Evolutionary conservation across 257 asterid genomes (phyloP), one percentile per base, ranked within the genome.

Genomic region (Solanum okadae): DNA sequence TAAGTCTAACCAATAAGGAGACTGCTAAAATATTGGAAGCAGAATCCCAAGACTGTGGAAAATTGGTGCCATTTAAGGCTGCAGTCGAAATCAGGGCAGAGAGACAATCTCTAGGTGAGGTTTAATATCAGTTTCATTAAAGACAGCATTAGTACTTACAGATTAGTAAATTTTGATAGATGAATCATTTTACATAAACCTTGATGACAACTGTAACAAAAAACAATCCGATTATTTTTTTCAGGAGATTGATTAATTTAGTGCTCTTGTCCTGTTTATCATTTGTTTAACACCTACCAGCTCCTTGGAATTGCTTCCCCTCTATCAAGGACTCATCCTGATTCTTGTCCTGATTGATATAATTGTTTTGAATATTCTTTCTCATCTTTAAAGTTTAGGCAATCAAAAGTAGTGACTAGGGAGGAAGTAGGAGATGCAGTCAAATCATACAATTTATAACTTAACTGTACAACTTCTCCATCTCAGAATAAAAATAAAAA

Each of bases 61-160:
- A 95, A 94, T 84, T 40, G 91, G 91, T 84, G 95, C 95, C 68
- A 88, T 93, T 16, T 73, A 93, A 91, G 87, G 93, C 94, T 85
- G 95, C 93, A 7, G 11, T 87, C 92, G 92, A 86, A 79, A 31
- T 88, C 83, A 49, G 92, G 61, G 89, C 91, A 9, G 90, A 49
- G 22, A 49, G 61, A 83, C 31, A 91, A 33, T 33, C 44, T 72
- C 15, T 72, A 5, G 25, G 79, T 72, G 44, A 85, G 91, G 63
- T 75, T 90, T 86, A 11, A n/a, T 76, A 38, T 33, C 11, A 0
- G 12, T 38, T 76, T 38, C 59, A 76, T 12, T 76, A 76, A 37
- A 76, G 33, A 22, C 27, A 3, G 16, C 49, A 34, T 23, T 12
- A 11, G 22, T 11, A 37, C 11, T 76, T 76, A 23, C 49, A 76